Evolutionary conservation across 352 stramenopile species (phyloP).

Genomic region (Phytopythium aichiense): DNA sequence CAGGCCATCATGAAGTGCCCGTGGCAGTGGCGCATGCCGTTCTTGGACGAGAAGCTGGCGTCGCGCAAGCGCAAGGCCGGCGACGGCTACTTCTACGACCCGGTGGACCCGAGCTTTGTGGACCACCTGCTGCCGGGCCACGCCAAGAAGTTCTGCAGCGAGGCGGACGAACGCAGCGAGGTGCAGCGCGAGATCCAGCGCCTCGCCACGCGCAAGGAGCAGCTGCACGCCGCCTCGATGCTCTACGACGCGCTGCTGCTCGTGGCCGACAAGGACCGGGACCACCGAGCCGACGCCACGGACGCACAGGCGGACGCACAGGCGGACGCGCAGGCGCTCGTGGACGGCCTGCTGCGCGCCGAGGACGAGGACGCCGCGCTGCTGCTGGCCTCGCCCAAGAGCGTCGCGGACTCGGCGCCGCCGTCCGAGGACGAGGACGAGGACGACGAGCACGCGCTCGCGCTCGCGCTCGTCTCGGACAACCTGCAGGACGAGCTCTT

Average conservation of each 20-base stretch:
- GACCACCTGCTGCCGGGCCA: slow-evolving; percentile 77
- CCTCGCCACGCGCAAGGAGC: slow-evolving; percentile 68
- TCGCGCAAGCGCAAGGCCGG: slow-evolving; percentile 82
- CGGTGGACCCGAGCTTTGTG: slow-evolving; percentile 82
- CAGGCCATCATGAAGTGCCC: slow-evolving; percentile 87
- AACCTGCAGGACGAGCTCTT: slow-evolving; percentile 73
- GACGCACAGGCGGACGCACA: slow-evolving; percentile 12
- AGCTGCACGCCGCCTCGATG: slow-evolving; percentile 23
- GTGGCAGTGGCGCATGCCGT: slow-evolving; percentile 84
- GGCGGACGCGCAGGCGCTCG: slow-evolving; percentile 27
- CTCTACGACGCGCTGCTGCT: slow-evolving; percentile 33
- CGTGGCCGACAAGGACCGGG: slow-evolving; percentile 15
- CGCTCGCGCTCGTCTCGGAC: slow-evolving; percentile 71
- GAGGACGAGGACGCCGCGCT: slow-evolving; percentile 31
- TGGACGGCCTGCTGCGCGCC: slow-evolving; percentile 64
- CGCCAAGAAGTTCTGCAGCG: slow-evolving; percentile 80
- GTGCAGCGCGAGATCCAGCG: slow-evolving; percentile 48
- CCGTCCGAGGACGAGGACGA: slow-evolving; percentile 40
- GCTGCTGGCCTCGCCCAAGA: slow-evolving; percentile 58
- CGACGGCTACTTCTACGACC: slow-evolving; percentile 82
- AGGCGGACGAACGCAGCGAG: slow-evolving; percentile 45
- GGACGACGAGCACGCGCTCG: slow-evolving; percentile 18
- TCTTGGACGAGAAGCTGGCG: slow-evolving; percentile 78
- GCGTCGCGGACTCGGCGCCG: slow-evolving; percentile 45
- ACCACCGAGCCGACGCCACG: slow-evolving; percentile 12